phyloP scores from a whole-genome alignment of 1,284 basidiomycete species.

The Grifola frondosa region DNA sequence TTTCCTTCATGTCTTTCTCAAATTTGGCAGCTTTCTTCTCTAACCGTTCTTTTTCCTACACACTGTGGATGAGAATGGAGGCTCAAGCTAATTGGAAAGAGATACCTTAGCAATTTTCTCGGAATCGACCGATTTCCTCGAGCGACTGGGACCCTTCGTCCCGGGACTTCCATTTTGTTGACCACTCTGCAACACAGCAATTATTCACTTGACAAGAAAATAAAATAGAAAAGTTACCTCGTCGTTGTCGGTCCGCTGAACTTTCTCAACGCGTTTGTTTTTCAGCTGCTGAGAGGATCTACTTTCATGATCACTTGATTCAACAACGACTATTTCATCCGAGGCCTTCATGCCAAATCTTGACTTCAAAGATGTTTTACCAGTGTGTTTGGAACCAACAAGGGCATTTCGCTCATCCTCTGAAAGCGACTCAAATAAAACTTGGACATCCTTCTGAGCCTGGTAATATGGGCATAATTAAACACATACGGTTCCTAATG shows the following conservation, averaged over 20 bases:
- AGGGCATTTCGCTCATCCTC: constrained; percentile 54
- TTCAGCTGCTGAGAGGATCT: constrained; percentile 5
- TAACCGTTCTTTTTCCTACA: constrained; percentile 62
- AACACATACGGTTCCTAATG: constrained; percentile 1
- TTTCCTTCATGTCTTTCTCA: constrained; percentile 68
- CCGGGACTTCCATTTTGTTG: constrained; percentile 3
- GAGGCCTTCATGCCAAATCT: constrained; percentile 8
- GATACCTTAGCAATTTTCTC: constrained; percentile 64
- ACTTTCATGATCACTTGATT: constrained; percentile 8
- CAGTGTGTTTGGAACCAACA: constrained; percentile 49
- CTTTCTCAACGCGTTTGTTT: constrained; percentile 6
- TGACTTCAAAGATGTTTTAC: constrained; percentile 12
- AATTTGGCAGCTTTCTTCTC: constrained; percentile 65
- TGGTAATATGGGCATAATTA: constrained; percentile 28
- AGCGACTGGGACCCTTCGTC: constrained; percentile 33
- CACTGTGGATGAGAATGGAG: constrained; percentile 1
- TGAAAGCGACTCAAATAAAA: constrained; percentile 54
- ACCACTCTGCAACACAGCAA: neutral
- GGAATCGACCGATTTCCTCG: constrained; percentile 53
- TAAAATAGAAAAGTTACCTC: neutral
- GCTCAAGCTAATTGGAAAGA: neutral
- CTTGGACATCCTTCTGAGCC: constrained; percentile 60
- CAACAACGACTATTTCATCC: constrained; percentile 3
- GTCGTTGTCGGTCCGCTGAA: constrained; percentile 4
- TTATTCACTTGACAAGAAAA: no score